A percentile compares a stretch with the other conserved stretches of the same genome.
Evolutionary conservation across 331 rosid species (phyloP).

Genomic region (Pyrus hybrid): DNA sequence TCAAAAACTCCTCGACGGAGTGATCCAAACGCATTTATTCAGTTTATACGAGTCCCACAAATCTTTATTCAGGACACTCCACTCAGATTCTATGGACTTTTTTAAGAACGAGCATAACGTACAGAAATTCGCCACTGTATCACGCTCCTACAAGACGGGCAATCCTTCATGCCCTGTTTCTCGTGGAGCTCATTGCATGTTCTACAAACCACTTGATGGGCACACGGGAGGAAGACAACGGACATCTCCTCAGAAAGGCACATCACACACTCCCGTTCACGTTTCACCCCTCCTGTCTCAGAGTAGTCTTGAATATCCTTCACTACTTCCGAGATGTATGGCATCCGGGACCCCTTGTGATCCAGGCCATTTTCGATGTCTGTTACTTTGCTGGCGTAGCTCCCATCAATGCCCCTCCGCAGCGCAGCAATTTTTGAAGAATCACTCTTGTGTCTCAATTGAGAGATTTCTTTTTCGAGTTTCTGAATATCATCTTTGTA

Average conservation of each 20-base stretch:
- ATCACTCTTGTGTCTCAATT: slow-evolving; percentile 62
- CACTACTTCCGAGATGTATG: slow-evolving; percentile 33
- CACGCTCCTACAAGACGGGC: slow-evolving; percentile 90
- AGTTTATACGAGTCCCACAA: slow-evolving; percentile 37
- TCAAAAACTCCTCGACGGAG: slow-evolving; percentile 25
- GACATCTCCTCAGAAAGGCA: slow-evolving; percentile 96
- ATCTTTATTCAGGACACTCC: slow-evolving; percentile 31
- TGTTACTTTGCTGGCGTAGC: slow-evolving; percentile 35
- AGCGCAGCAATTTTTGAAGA: slow-evolving; percentile 87
- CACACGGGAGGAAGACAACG: slow-evolving; percentile 84
- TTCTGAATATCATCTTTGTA: slow-evolving; percentile 62
- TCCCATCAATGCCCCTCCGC: slow-evolving; percentile 69
- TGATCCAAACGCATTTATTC: slow-evolving; percentile 49
- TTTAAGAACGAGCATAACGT: slow-evolving; percentile 45
- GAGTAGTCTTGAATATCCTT: slow-evolving; percentile 31
- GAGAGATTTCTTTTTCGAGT: slow-evolving; percentile 73
- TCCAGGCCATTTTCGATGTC: slow-evolving; percentile 27
- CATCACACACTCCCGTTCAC: slow-evolving; percentile 93
- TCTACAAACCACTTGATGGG: slow-evolving; percentile 91
- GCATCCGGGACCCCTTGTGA: slow-evolving; percentile 21
- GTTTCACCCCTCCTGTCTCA: slow-evolving; percentile 53
- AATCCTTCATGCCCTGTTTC: slow-evolving; percentile 87
- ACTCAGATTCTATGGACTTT: slow-evolving; percentile 10
- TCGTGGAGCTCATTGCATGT: slow-evolving; percentile 91
- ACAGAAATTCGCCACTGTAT: slow-evolving; percentile 71